Evolutionary conservation across 2,329 filamentous ascomycete genomes (phyloP), one percentile per base, ranked within the genome.

Genomic region (Sclerotinia subarctica): DNA sequence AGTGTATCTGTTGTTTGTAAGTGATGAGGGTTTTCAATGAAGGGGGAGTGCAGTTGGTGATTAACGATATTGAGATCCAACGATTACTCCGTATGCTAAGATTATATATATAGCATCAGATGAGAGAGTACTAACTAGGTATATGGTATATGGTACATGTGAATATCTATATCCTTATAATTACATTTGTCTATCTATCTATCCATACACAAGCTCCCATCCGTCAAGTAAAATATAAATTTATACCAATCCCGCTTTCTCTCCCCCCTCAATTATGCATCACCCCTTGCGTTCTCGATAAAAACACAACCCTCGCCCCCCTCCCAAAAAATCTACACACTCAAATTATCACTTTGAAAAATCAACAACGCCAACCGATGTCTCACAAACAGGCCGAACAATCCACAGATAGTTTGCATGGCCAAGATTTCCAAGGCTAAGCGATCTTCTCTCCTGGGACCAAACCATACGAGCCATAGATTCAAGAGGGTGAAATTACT

Each of bases 401-500:
- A 78, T 10, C 95, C 95, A 70, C 91, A 86, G 5, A 84, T 79
- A 21, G 87, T 82, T 82, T 99, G 95, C 79, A 97, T 85, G n/a
- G 81, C 80, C 57, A 95, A 85, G 70, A 99, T 84, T 78, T 95
- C 92, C 76, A 88, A 82, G 35, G 93, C 92, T 66, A 99, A 83
- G 57, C 87, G 85, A 79, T 97, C 91, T 78, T 99, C 95, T 70
- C 91, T 86, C 83, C 96, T 86, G 3, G 95, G 94, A 0, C 95
- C 95, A 78, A 94, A 90, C 92, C 93, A 96, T 64, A 98, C 92
- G 70, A 99, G 83, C 94, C 94, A 99, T 67, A 99, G 84, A 78
- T 99, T 99, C 73, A 99, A 83, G 59, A 99, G 86, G 11, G 95
- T 99, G 71, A 99, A 85, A 79, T 99, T 99, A 72, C 88, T 93